These are phyloP conservation scores for Venturia effusa DNA, from an alignment of 2,329 filamentous ascomycete genomes.

Conservation along the genomic window DNA sequence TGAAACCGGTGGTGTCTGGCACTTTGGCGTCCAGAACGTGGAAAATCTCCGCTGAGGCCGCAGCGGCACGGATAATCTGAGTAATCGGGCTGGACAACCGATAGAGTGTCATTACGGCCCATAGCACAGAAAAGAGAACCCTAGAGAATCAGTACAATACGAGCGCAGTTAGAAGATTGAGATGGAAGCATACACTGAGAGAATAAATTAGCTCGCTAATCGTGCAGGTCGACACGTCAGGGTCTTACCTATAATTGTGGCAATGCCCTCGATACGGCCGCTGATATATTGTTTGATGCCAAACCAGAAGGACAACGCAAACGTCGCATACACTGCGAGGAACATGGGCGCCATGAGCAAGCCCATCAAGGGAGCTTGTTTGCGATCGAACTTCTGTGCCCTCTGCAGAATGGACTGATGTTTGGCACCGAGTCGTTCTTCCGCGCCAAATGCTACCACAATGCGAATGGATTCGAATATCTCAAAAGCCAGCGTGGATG, in stretches of 20 bases:
- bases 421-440: conserved; percentile 22
- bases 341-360: conserved; percentile 25
- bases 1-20: conserved; percentile 6
- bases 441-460: conserved; percentile 27
- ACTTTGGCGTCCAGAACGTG: conserved; percentile 22
- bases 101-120: conserved; percentile 22
- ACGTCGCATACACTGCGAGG: conserved; percentile 26
- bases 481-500: conserved; percentile 26
- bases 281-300: conserved; percentile 25
- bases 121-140: conserved; percentile 29
- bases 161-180: neutral
- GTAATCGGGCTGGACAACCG: conserved; percentile 22
- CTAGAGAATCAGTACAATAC: conserved; percentile 13
- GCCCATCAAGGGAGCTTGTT: conserved; percentile 22
- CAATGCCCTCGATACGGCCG: conserved; percentile 22
- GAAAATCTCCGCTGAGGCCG: conserved; percentile 26
- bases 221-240: neutral
- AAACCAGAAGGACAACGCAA: conserved; percentile 29
- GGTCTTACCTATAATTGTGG: conserved; percentile 18
- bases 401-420: conserved; percentile 21
- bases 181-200: neutral
- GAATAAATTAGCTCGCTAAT: neutral
- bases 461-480: conserved; percentile 28
- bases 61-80: conserved; percentile 23
- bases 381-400: conserved; percentile 20